These are phyloP conservation scores for Pichia scutulata DNA, from an alignment of 805 yeast genomes.

Conservation along the genomic window DNA sequence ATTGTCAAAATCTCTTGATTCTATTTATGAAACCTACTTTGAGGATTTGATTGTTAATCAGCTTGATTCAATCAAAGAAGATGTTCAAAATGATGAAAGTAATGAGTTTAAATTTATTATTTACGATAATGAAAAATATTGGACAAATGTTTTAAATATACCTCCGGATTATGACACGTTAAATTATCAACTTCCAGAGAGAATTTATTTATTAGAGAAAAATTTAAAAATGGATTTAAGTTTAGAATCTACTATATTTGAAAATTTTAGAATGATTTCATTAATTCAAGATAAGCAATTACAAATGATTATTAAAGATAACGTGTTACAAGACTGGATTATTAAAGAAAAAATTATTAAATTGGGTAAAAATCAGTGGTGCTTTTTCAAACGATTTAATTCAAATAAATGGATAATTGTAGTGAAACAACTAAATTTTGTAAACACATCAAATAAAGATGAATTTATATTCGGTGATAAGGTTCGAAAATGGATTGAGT, in stretches of 20 bases:
- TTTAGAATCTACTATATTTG: not conserved
- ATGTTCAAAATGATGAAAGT: constrained; percentile 8
- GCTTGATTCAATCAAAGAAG: constrained; percentile 16
- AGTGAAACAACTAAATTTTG: constrained; percentile 14
- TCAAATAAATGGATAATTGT: constrained; percentile 14
- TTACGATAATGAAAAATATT: constrained; percentile 16
- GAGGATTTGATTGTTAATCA: constrained; percentile 22
- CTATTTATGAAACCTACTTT: constrained; percentile 19
- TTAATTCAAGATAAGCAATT: constrained; percentile 7
- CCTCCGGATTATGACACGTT: constrained; percentile 13
- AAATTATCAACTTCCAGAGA: constrained; percentile 7
- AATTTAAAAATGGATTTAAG: not conserved
- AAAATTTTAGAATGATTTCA: not conserved
- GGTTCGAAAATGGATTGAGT: constrained; percentile 19
- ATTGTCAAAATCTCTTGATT: constrained; percentile 15
- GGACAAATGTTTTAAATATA: constrained; percentile 24
- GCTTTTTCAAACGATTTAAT: constrained; percentile 13
- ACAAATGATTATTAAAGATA: not conserved
- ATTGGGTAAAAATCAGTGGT: constrained; percentile 23
- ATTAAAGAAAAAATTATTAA: constrained; percentile 18
- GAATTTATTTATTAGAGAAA: not conserved
- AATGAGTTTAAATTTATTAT: constrained; percentile 20
- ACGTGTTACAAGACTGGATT: not conserved
- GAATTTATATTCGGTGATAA: constrained; percentile 20
- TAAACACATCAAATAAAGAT: constrained; percentile 6